Evolutionary conservation across 2,329 filamentous ascomycete species (phyloP).

Genomic region (Diaporthe vexans): DNA sequence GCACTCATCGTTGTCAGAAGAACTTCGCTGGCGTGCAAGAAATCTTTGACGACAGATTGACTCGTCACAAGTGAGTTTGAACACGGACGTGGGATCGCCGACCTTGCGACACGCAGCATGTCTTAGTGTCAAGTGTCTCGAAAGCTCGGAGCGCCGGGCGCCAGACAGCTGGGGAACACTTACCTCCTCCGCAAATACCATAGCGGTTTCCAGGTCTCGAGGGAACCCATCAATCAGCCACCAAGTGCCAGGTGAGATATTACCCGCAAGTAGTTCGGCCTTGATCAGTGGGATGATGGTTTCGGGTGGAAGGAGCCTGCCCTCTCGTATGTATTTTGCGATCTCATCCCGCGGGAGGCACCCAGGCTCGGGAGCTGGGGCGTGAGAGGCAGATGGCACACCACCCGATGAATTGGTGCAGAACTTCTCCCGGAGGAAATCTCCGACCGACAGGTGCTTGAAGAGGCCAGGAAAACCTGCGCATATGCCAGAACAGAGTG

Average conservation of each 20-base stretch:
- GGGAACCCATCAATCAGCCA: slow-evolving; percentile 6
- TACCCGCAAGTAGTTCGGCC: background rate
- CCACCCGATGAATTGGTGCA: too few species aligned
- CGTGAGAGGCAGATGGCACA: too few species aligned
- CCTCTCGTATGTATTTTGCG: background rate
- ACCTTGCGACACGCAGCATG: background rate
- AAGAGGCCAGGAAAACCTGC: background rate
- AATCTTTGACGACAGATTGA: background rate
- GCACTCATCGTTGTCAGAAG: background rate
- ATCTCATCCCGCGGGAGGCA: background rate
- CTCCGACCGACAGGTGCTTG: background rate
- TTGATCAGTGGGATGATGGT: background rate
- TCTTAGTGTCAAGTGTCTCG: background rate
- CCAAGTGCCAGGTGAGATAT: fast-evolving
- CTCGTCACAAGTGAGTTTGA: background rate
- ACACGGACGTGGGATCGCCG: fast-evolving
- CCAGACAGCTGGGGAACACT: background rate
- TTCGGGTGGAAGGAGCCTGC: background rate
- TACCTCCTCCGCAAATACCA: background rate
- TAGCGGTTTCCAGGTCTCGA: background rate
- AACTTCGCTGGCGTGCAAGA: background rate
- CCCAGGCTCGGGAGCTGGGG: background rate
- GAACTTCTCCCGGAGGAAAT: background rate
- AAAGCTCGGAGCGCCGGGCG: background rate
- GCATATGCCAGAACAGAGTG: background rate